Conservation (phyloP, 2,329 filamentous ascomycete species). For the Chaetomium sp. region DNA sequence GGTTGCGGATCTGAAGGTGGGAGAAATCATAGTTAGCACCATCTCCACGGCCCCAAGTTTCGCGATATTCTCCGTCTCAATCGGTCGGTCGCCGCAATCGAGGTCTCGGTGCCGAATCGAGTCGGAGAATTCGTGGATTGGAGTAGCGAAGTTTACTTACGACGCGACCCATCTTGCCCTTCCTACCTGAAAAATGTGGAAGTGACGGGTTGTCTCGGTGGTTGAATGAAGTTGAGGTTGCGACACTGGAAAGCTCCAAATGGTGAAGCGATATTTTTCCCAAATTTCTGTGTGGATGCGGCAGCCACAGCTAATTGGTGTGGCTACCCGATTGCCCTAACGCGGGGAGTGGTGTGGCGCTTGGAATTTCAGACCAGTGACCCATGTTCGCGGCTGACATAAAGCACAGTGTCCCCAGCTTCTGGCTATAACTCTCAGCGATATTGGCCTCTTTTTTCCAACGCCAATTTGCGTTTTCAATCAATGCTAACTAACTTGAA, state of each 20-base stretch:
- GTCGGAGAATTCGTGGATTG: constrained; percentile 25
- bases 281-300: constrained; percentile 38
- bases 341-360: constrained; percentile 32
- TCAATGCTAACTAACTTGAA: not conserved
- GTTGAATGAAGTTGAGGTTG: constrained; percentile 35
- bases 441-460: not conserved
- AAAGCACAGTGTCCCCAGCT: not conserved
- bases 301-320: constrained; percentile 33
- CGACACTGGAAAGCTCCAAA: constrained; percentile 35
- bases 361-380: no score
- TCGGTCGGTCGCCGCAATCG: constrained; percentile 26
- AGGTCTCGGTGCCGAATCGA: constrained; percentile 25
- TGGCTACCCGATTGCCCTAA: constrained; percentile 35
- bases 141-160: constrained; percentile 37
- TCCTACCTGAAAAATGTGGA: constrained; percentile 37
- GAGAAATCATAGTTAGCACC: constrained; percentile 32
- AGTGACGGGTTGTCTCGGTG: constrained; percentile 36
- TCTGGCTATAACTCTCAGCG: not conserved
- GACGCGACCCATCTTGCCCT: constrained; percentile 57
- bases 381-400: constrained; percentile 19
- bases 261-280: constrained; percentile 36
- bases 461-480: not conserved
- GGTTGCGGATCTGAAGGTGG: constrained; percentile 59
- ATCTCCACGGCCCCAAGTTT: constrained; percentile 13
- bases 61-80: constrained; percentile 5